Evolutionary conservation across 805 yeast genomes (phyloP).

Genomic region (Kluyveromyces nonfermentans): DNA sequence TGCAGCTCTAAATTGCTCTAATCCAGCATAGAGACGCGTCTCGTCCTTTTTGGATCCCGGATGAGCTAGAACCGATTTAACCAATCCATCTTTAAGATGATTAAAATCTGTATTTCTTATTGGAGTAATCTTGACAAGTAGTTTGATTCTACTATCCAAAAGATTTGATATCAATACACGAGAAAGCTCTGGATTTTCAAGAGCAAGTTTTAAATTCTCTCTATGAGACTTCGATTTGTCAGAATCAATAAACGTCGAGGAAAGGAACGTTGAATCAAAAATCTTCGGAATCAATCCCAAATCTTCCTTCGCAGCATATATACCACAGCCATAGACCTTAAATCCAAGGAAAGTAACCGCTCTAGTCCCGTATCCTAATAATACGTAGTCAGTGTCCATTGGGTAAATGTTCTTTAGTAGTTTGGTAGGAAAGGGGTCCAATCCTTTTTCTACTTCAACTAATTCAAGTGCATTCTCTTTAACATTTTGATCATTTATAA

Average conservation of each 20-base stretch:
- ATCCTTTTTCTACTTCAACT: conserved; percentile 40
- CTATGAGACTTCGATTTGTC: conserved; percentile 28
- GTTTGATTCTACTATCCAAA: conserved; percentile 48
- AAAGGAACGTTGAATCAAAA: conserved; percentile 35
- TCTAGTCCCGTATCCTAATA: conserved; percentile 76
- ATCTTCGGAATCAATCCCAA: conserved; percentile 32
- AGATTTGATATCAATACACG: conserved; percentile 45
- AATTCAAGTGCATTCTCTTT: conserved; percentile 19
- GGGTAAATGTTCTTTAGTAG: conserved; percentile 19
- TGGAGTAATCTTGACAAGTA: conserved; percentile 73
- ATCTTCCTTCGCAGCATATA: conserved; percentile 65
- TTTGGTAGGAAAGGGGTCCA: conserved; percentile 39
- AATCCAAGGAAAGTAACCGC: conserved; percentile 73
- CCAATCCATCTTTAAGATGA: conserved; percentile 82
- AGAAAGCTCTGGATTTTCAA: conserved; percentile 45
- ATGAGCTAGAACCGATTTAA: conserved; percentile 66
- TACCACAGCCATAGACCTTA: conserved; percentile 81
- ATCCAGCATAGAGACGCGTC: conserved; percentile 46
- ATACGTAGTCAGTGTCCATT: conserved; percentile 34
- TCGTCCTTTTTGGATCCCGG: conserved; percentile 45
- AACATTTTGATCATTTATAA: conserved; percentile 5
- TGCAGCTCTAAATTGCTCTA: conserved; percentile 53
- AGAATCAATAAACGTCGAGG: conserved; percentile 29
- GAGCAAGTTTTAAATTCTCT: conserved; percentile 34
- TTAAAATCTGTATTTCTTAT: conserved; percentile 84